Conservation (phyloP, 2,329 filamentous ascomycete species). For the Botrytis cinerea region DNA sequence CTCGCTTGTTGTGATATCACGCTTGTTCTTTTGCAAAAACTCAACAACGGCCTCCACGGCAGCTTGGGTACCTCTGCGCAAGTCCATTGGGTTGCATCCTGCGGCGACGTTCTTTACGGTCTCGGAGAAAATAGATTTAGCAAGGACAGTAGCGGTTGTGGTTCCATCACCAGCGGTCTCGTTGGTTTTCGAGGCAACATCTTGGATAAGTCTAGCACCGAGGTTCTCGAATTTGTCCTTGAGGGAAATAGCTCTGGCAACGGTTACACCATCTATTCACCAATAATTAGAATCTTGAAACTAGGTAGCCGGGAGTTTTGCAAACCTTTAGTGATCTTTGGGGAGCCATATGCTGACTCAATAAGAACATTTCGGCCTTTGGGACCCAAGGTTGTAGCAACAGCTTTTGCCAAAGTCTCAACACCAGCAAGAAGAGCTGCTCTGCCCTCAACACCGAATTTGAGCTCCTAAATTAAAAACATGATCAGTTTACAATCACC, state of each 20-base stretch:
- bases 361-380: slow-evolving; percentile 99
- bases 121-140: slow-evolving; percentile 98
- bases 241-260: slow-evolving; percentile 84
- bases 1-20: slow-evolving; percentile 94
- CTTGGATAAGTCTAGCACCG: slow-evolving; percentile 91
- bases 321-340: slow-evolving; percentile 99
- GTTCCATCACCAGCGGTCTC: slow-evolving; percentile 98
- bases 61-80: slow-evolving; percentile 94
- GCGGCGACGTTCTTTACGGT: slow-evolving; percentile 99
- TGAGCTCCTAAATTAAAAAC: slow-evolving; percentile 72
- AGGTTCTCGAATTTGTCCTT: slow-evolving; percentile 99
- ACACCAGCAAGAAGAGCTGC: slow-evolving; percentile 89
- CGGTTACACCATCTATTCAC: slow-evolving; percentile 75
- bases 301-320: slow-evolving; percentile 22
- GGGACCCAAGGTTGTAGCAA: slow-evolving; percentile 92
- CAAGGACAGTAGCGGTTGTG: slow-evolving; percentile 95
- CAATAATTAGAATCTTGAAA: neutral
- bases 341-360: slow-evolving; percentile 96
- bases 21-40: slow-evolving; percentile 93
- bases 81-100: slow-evolving; percentile 99
- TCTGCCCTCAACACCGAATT: slow-evolving; percentile 94
- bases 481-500: slow-evolving; percentile 5
- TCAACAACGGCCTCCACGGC: slow-evolving; percentile 94
- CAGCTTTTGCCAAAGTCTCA: slow-evolving; percentile 93
- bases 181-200: slow-evolving; percentile 99